Evolutionary conservation across 345 rosid species (phyloP), one percentile per base, ranked within the genome.

Genomic region (Microcos paniculata): DNA sequence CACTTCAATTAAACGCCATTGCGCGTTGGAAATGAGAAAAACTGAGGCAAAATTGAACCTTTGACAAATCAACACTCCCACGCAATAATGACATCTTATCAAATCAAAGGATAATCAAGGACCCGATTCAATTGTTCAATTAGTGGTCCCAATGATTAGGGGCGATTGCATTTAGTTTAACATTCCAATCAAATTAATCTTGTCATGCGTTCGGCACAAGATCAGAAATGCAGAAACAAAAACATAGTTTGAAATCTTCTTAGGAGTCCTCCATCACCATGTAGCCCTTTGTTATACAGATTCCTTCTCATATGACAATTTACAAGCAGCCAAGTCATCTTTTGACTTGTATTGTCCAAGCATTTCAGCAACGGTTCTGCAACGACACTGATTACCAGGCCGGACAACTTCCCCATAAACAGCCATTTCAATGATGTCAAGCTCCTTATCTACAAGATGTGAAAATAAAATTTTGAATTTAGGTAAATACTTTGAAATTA

Each of bases 381-480:
- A 93, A n/a, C 90, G 92, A 78, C 98, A 95, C 66, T 90, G 87
- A 51, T 93, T 95, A 68, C 98, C 99, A 8, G 98, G 96, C 66
- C 98, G 90, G 55, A 86, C 78, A 24, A 95, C 94, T 69, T 95
- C 93, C 52, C 98, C 99, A 70, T 91, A 95, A 80, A 93, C 98
- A 45, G 98, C 99, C 99, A 91, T 93, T 88, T 95, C 98, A 4
- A 91, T 89, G 65, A 93, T 78, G 86, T 93, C 99, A 8, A 95
- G 94, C 87, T 95, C 99, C 86, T 84, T 91, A 58, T 95, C 98
- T 91, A 83, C 75, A 87, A 42, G 66, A 58, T 21, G n/a, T 61
- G n/a, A 40, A 40, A 31, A 24, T 10, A 19, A 63, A 16, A 71
- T 33, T n/a, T 33, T 42, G 21, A 43, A 18, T 67, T 24, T 28